Evolutionary conservation across 2,329 filamentous ascomycete genomes (phyloP), one percentile per base, ranked within the genome.

Genomic region (Calonectria leucothoes): DNA sequence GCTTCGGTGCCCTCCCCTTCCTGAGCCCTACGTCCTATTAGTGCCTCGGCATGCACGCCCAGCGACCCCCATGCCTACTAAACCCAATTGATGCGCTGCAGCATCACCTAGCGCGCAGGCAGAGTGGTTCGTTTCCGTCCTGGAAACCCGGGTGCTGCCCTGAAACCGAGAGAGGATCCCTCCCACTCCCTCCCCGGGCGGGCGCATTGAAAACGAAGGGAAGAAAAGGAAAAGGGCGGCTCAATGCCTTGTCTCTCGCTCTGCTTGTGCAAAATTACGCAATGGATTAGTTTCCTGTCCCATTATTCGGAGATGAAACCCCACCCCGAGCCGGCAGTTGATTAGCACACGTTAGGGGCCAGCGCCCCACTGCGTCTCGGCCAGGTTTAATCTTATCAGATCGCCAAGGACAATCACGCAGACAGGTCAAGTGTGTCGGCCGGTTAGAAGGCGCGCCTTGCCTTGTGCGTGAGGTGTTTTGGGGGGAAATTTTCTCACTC

Each of bases 341-440:
- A 61, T 61, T 61, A 61, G 55, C n/a, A 61, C 55, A 29, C 35
- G 55, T 61, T 39, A 61, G 55, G 55, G 55, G 27, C n/a, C n/a
- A n/a, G n/a, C n/a, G 55, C 55, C 55, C 55, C 55, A 61, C 55
- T 8, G 55, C 35, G 33, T 39, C 55, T 39, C 27, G 25, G 42
- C 55, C 35, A 61, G 55, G 55, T 61, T 61, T 61, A 61, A 61
- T 61, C 55, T 61, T 61, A 61, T 61, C 55, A 61, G 55, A 61
- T 61, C 55, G 55, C 55, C 55, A 39, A 39, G 35, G n/a, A n/a
- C n/a, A n/a, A n/a, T n/a, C n/a, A n/a, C n/a, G n/a, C n/a, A n/a
- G n/a, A n/a, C n/a, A n/a, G n/a, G n/a, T n/a, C n/a, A n/a, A n/a
- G n/a, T n/a, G n/a, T n/a, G n/a, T n/a, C n/a, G n/a, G n/a, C n/a